Evolutionary conservation across 2,329 filamentous ascomycete genomes (phyloP).

Genomic region (Sporothrix curviconia): DNA sequence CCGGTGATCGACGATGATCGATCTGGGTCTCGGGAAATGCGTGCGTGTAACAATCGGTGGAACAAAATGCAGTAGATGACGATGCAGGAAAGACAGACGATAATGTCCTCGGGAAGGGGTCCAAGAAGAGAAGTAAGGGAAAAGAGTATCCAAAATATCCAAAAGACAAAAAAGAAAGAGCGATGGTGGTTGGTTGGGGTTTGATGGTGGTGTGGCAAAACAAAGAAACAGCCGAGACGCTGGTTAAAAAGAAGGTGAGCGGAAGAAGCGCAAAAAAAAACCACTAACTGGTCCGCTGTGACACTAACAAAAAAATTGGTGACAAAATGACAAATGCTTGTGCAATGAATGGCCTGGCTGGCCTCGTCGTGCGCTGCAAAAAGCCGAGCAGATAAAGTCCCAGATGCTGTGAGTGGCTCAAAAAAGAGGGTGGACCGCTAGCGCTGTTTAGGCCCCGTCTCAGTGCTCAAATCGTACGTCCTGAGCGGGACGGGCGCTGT

Average conservation of each 20-base stretch:
- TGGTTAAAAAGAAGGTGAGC: background rate
- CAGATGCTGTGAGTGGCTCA: no score
- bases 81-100: background rate
- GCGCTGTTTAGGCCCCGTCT: background rate
- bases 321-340: background rate
- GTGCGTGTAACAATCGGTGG: background rate
- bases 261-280: background rate
- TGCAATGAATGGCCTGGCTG: no score
- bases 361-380: no score
- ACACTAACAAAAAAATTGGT: background rate
- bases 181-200: conserved; percentile 1
- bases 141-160: background rate
- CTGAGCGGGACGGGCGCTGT: background rate
- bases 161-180: background rate
- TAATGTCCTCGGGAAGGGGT: background rate
- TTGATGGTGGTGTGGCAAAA: background rate
- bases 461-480: background rate
- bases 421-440: no score
- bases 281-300: background rate
- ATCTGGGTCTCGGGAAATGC: background rate
- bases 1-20: no score
- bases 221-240: background rate
- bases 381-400: no score
- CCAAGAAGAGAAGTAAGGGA: background rate
- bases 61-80: background rate